Evolutionary conservation across 2,329 filamentous ascomycete genomes (phyloP).

Genomic region (Cryoendolithus antarcticus): DNA sequence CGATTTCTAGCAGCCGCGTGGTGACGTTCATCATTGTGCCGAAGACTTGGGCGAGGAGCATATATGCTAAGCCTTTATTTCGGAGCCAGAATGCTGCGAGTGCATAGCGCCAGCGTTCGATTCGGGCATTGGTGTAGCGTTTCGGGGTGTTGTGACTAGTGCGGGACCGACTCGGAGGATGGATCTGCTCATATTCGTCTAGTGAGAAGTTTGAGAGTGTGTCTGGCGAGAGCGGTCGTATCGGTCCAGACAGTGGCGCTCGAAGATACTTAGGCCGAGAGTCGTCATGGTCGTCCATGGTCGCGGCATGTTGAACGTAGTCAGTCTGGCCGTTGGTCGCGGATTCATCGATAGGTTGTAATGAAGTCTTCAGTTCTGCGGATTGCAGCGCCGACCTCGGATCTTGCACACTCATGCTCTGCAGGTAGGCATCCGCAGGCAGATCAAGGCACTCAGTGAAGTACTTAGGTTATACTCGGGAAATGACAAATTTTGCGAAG

Average conservation of each 20-base stretch:
- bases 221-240: slow-evolving; percentile 30
- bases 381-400: not conserved
- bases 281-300: not conserved
- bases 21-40: slow-evolving; percentile 76
- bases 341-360: not conserved
- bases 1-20: slow-evolving; percentile 59
- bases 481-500: too few relatives aligned
- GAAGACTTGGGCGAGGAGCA: slow-evolving; percentile 67
- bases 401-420: slow-evolving; percentile 1
- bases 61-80: slow-evolving; percentile 62
- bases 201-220: slow-evolving; percentile 27
- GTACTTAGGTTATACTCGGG: too few relatives aligned
- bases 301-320: not conserved
- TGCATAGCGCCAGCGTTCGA: slow-evolving; percentile 11
- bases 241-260: slow-evolving; percentile 15
- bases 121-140: slow-evolving; percentile 7
- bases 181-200: slow-evolving; percentile 22
- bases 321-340: not conserved
- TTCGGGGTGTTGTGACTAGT: slow-evolving; percentile 8
- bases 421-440: not conserved
- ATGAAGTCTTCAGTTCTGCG: not conserved
- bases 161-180: not conserved
- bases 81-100: slow-evolving; percentile 40
- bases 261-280: not conserved
- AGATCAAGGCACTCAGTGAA: not conserved